Evolutionary conservation across 2,329 filamentous ascomycete species (phyloP).

Genomic region (Colletotrichum abscissum): DNA sequence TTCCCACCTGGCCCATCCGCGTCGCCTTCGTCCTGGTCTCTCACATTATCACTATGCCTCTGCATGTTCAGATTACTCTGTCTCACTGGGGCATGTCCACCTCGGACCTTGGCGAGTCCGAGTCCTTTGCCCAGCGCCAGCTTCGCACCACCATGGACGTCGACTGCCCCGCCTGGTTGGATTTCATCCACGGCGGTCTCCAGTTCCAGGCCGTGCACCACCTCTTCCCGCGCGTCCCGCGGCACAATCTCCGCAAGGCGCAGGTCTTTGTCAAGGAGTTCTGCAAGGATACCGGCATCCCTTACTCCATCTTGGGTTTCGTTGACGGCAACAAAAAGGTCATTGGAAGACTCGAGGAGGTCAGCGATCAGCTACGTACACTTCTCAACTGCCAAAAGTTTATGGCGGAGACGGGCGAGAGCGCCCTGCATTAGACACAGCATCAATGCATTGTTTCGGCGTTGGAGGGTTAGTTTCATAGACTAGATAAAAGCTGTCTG

Average conservation of each 20-base stretch:
- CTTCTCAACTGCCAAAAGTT: conserved; percentile 67
- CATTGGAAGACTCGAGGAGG: conserved; percentile 61
- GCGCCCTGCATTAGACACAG: conserved; percentile 48
- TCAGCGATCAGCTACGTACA: conserved; percentile 70
- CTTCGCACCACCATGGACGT: conserved; percentile 80
- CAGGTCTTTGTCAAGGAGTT: conserved; percentile 72
- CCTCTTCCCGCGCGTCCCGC: conserved; percentile 74
- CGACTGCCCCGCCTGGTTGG: conserved; percentile 77
- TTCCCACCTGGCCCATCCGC: conserved; percentile 68
- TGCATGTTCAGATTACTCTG: conserved; percentile 79
- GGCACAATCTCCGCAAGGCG: conserved; percentile 73
- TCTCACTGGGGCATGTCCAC: conserved; percentile 80
- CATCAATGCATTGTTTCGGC: conserved; percentile 24
- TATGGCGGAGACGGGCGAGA: conserved; percentile 60
- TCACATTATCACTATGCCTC: conserved; percentile 73
- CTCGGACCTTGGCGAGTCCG: conserved; percentile 69
- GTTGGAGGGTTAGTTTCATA: conserved; percentile 20
- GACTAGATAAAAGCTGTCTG: conserved; percentile 27
- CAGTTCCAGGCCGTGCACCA: conserved; percentile 81
- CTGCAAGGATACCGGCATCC: conserved; percentile 71
- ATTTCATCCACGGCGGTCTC: conserved; percentile 78
- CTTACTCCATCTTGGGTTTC: conserved; percentile 71
- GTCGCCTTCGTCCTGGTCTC: conserved; percentile 72
- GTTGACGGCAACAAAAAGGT: conserved; percentile 70
- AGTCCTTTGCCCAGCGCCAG: conserved; percentile 77